Evolutionary conservation across 1,284 basidiomycete species (phyloP), one percentile per base, ranked within the genome.

Genomic region (Apiotrichum mycotoxinovorans): DNA sequence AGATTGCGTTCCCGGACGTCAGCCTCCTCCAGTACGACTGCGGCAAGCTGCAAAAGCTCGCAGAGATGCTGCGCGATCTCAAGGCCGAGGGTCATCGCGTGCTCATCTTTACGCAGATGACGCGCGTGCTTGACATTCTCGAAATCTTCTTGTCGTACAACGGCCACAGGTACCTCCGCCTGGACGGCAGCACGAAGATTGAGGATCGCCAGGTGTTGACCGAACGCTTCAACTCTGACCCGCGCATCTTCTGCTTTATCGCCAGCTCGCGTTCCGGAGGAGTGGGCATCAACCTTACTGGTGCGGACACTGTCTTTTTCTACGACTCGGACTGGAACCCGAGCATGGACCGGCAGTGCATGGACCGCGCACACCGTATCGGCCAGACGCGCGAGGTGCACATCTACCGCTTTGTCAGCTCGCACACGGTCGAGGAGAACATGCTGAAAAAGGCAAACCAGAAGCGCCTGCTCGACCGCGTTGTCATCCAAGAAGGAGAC

Each of bases 311-410:
- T 0, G 94, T 98, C 64, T 83, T 97, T 52, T 73, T 78, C 77
- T 97, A 96, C 72, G 94, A 98, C 72, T 91, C 91, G 55, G 95
- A 98, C 75, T 98, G 96, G 82, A 97, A 97, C 69, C 93, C 93
- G 0, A 92, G 95, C 63, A 96, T 97, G 87, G 94, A 98, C 72
- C 83, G 87, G 52, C 94, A 98, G 75, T 97, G 94, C 75, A 94
- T 97, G 80, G 94, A 98, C 76, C 84, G 93, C 83, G 77, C 76
- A 4, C 77, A 78, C 58, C 71, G 78, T 9, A 98, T 98, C 66
- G 94, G 94, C 11, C 94, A 98, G 75, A 96, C 94, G 50, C 86
- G 94, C 26, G 93, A 97, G 68, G 95, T 98, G 12, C 91, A 97
- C 73, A 95, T 98, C 66, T 97, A 96, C 75, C 88, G 94, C 8